Conservation (phyloP, 345 rosid genomes). For the Hibiscus syriacus region DNA sequence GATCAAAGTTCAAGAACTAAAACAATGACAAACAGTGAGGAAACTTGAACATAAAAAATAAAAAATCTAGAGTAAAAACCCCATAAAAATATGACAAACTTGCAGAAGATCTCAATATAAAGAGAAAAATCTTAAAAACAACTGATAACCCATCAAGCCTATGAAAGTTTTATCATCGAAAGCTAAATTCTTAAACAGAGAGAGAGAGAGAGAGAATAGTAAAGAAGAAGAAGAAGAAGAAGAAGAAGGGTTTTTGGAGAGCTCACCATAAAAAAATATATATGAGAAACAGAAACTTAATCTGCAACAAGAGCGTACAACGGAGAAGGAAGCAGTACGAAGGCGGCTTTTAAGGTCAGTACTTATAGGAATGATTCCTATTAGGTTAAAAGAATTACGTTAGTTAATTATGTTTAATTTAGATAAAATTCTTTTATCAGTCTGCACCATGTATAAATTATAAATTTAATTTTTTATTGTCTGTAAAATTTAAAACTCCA, state of each 20-base stretch:
- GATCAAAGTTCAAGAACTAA: not conserved
- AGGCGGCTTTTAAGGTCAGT: not conserved
- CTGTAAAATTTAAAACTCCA: too few relatives aligned
- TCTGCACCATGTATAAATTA: too few relatives aligned
- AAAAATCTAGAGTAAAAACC: not conserved
- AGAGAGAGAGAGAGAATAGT: too few relatives aligned
- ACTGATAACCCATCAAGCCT: not conserved
- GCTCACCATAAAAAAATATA: slow-evolving; percentile 18
- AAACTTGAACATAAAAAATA: not conserved
- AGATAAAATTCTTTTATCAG: not conserved
- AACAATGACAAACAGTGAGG: not conserved
- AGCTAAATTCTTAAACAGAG: too few relatives aligned
- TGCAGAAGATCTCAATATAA: not conserved
- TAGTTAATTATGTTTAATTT: slow-evolving; percentile 8
- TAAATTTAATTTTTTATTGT: too few relatives aligned
- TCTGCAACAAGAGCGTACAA: not conserved
- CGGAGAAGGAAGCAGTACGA: not conserved
- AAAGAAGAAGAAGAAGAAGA: too few relatives aligned
- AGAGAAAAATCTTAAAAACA: not conserved
- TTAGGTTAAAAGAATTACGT: too few relatives aligned
- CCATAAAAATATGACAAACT: not conserved
- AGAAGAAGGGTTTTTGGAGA: too few relatives aligned
- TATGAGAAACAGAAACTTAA: not conserved
- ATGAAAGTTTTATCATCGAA: not conserved
- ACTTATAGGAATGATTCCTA: slow-evolving; percentile 8